Base-by-base conservation (phyloP, 2,329 filamentous ascomycete genomes). In the Escovopsis sp. region DNA sequence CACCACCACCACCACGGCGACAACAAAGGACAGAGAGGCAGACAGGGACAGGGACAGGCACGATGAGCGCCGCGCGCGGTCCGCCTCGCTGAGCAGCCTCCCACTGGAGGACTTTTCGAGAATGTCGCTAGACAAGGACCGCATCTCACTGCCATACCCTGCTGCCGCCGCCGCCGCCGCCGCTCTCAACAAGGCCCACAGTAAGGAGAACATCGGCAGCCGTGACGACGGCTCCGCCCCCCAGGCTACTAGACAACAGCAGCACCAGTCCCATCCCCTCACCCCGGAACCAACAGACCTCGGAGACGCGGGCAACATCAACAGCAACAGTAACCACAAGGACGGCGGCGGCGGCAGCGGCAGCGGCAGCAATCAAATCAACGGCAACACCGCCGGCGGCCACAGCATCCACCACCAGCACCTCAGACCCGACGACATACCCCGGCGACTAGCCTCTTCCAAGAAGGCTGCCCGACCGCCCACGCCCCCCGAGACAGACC, bases 151-250 rank as follows among this genome's bases (percentile, higher is more conserved):
- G 35, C 81, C 84, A 7, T 94, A 94, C 57, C 85, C 87, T 2
- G 71, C 72, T n/a, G n/a, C n/a, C n/a, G n/a, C n/a, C 27, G 27
- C 27, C 27, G 27, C 27, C n/a, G n/a, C n/a, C 27, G 27, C 27
- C 27, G 27, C 27, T 10, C 86, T 93, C 61, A 91, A 84, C 63
- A 95, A 93, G 63, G 83, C 83, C 11, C 85, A 94, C 60, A 93
- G 86, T 68, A 91, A 87, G 60, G 89, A 95, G 64, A 76, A 78
- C 36, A 75, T 94, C 41, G 71, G 76, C 48, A 79, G 76, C 55
- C 67, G 67, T 40, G 73, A 79, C 37, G 68, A 74, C 41, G 50
- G 73, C 39, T 57, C 61, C 15, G 44, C 49, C 7, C 50, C 44
- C 14, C 43, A 42, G 20, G 47, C 42, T 25, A 43, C 20, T 20